Base-by-base conservation (phyloP, 2,329 filamentous ascomycete genomes). In the Colletotrichum tabaci region DNA sequence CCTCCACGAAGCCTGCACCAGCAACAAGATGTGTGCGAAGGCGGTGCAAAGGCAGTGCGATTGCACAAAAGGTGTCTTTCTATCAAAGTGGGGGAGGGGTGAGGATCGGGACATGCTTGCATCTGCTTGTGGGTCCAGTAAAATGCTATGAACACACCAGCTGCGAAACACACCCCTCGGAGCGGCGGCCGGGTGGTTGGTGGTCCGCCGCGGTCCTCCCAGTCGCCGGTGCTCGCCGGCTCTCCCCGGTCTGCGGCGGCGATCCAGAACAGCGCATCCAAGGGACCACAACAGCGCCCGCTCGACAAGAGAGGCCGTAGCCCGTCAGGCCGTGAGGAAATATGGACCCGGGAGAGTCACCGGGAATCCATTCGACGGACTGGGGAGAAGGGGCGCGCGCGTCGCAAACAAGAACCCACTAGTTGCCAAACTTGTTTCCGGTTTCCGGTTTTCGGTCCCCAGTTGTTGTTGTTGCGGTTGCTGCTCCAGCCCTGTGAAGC, bases 401-500 rank as follows among this genome's bases (percentile, higher is more conserved):
- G 30, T 46, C 18, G 42, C 57, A 47, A 46, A 47, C 57, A 60
- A 58, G 30, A 30, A 7, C 26, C 64, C 49, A 61, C 57, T 30
- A 38, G 57, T 9, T 21, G 30, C 30, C 58, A 60, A 69, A 38
- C 23, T 55, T 44, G 38, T 61, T 58, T 49, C 62, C 49, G 30
- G 38, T 61, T 58, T 49, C 62, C 49, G 30, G 49, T 26, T 38
- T 16, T 38, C 12, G 35, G 40, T 52, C 46, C 60, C 60, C 60
- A 52, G 46, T 50, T 42, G 16, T 30, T 30, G 6, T 30, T 30
- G 30, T 30, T 30, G 30, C 30, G 5, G 30, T 30, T 30, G 8
- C 30, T 38, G 60, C 50, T 61, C 68, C 64, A 67, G 68, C 58
- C 50, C 64, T 62, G 64, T 71, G 68, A 71, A 71, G 68, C 68